These are phyloP conservation scores for Pseudocercospora ulei DNA, from an alignment of 2,329 filamentous ascomycete genomes.

Conservation along the genomic window DNA sequence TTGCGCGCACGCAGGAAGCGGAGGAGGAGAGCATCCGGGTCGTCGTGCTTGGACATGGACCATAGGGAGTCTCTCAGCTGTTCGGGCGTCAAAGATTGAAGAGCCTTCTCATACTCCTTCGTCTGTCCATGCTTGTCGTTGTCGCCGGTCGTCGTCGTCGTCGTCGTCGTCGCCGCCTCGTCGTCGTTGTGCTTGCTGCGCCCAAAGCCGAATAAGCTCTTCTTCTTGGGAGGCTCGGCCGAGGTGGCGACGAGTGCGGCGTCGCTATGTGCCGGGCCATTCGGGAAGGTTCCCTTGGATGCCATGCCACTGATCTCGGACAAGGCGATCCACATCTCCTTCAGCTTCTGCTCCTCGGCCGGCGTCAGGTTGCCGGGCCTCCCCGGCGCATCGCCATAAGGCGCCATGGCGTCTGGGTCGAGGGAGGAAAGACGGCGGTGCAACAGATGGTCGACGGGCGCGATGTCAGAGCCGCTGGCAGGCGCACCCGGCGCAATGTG, in stretches of 20 bases:
- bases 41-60: constrained; percentile 89
- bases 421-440: constrained; percentile 5
- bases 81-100: constrained; percentile 67
- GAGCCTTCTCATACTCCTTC: constrained; percentile 72
- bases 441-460: constrained; percentile 1
- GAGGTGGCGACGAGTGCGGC: constrained; percentile 16
- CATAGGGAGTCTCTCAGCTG: constrained; percentile 73
- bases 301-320: constrained; percentile 64
- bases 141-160: constrained; percentile 43
- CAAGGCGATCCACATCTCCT: constrained; percentile 71
- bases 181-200: constrained; percentile 59
- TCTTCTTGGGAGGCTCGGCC: constrained; percentile 39
- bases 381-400: constrained; percentile 46
- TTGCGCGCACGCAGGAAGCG: constrained; percentile 82
- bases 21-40: constrained; percentile 75
- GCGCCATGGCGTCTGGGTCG: constrained; percentile 37
- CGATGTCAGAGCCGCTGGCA: constrained; percentile 13
- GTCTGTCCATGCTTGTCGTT: constrained; percentile 89
- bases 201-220: constrained; percentile 59
- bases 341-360: constrained; percentile 80
- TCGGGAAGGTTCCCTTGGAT: constrained; percentile 22
- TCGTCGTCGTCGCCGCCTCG: no score
- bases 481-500: constrained; percentile 18
- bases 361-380: constrained; percentile 77
- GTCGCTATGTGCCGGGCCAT: constrained; percentile 25